A percentile compares a stretch with the other conserved stretches of the same genome.
Conservation (phyloP, 768 basidiomycete genomes). For the Xerocomellus chrysenteron region DNA sequence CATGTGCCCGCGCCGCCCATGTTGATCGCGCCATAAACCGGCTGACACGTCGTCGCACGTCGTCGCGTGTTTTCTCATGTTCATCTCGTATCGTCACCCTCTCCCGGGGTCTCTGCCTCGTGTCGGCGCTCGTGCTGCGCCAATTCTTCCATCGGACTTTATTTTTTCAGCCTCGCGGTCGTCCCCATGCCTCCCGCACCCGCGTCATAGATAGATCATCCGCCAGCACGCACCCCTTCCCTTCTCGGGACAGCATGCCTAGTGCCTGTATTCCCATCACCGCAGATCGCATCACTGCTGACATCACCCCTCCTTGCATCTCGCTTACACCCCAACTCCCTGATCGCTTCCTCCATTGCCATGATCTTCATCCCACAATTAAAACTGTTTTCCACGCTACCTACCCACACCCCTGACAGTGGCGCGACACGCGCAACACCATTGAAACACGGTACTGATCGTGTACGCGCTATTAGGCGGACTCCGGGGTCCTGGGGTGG, state of each 20-base stretch:
- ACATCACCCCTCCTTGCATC: slow-evolving; percentile 7
- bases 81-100: slow-evolving; percentile 12
- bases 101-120: slow-evolving; percentile 28
- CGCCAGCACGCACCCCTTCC: neutral
- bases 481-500: slow-evolving; percentile 1
- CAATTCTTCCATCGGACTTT: slow-evolving; percentile 11
- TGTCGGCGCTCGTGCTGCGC: slow-evolving; percentile 28
- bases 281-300: slow-evolving; percentile 20
- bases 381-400: too few species aligned
- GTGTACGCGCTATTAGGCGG: neutral
- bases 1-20: slow-evolving; percentile 5
- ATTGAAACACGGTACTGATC: neutral
- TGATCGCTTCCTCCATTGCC: neutral
- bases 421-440: neutral
- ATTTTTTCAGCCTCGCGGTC: neutral
- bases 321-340: neutral
- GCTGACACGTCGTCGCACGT: slow-evolving; percentile 2
- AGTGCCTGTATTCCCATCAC: slow-evolving; percentile 9
- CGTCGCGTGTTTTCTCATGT: slow-evolving; percentile 14
- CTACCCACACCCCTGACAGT: neutral
- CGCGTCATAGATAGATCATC: slow-evolving; percentile 13
- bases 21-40: neutral
- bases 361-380: neutral
- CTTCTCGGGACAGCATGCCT: neutral
- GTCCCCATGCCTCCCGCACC: slow-evolving; percentile 5